These are phyloP conservation scores for Claviceps digitariae DNA, from an alignment of 2,329 filamentous ascomycete species.

Conservation along the genomic window DNA sequence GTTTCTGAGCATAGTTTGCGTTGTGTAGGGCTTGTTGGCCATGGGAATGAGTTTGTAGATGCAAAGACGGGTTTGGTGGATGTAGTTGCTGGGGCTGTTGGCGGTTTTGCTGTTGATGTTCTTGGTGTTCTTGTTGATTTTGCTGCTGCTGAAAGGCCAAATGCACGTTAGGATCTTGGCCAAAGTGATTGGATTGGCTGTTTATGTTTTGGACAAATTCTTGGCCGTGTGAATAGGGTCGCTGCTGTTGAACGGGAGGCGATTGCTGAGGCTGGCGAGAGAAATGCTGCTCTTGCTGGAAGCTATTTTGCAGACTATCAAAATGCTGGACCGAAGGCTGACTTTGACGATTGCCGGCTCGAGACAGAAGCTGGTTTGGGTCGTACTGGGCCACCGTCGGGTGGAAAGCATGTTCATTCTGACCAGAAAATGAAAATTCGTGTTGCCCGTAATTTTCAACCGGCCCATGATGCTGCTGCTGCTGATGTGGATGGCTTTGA, in stretches of 20 bases:
- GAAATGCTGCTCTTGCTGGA: slow-evolving; percentile 14
- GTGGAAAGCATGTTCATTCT: slow-evolving; percentile 20
- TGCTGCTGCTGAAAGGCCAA: slow-evolving; percentile 10
- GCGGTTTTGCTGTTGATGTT: not conserved
- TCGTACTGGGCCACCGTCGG: slow-evolving; percentile 19
- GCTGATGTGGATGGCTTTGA: slow-evolving; percentile 16
- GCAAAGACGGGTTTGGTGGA: slow-evolving; percentile 5
- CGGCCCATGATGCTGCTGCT: slow-evolving; percentile 8
- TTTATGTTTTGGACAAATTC: slow-evolving; percentile 5
- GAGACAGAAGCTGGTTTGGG: slow-evolving; percentile 21
- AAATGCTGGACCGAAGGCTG: slow-evolving; percentile 22
- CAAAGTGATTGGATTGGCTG: slow-evolving; percentile 3
- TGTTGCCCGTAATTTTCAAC: slow-evolving; percentile 20
- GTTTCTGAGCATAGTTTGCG: slow-evolving; percentile 3
- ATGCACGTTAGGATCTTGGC: slow-evolving; percentile 3
- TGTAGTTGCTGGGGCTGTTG: slow-evolving; percentile 6
- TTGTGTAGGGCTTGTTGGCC: slow-evolving; percentile 12
- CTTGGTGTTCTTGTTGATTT: slow-evolving; percentile 10
- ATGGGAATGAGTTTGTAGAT: slow-evolving; percentile 15
- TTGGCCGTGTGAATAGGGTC: slow-evolving; percentile 3
- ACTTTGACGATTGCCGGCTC: slow-evolving; percentile 18
- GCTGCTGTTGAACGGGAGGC: slow-evolving; percentile 7
- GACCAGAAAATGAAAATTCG: slow-evolving; percentile 20
- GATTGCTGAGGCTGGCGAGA: slow-evolving; percentile 16
- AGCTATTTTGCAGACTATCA: slow-evolving; percentile 13